These are phyloP conservation scores for Circinella minor DNA, from an alignment of 371 early-diverging fungal species.

Conservation along the genomic window DNA sequence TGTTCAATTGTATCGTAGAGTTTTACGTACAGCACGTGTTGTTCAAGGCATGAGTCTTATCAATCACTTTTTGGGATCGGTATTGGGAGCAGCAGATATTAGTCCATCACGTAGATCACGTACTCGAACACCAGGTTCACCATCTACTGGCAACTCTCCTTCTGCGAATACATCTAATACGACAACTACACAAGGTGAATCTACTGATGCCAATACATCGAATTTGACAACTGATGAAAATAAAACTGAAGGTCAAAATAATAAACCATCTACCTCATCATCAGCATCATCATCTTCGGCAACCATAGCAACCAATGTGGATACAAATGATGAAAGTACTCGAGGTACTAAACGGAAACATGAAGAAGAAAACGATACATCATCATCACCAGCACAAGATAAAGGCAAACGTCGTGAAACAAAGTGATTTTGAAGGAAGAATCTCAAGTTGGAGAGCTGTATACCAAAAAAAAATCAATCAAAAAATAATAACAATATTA, in stretches of 20 bases:
- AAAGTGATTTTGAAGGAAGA: background rate
- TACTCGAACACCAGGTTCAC: slow-evolving; percentile 12
- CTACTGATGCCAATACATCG: background rate
- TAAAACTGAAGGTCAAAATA: background rate
- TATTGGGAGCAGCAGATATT: slow-evolving; percentile 48
- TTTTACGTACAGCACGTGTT: slow-evolving; percentile 44
- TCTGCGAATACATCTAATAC: background rate
- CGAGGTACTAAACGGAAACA: slow-evolving; percentile 5
- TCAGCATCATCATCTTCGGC: background rate
- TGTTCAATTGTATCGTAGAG: slow-evolving; percentile 26
- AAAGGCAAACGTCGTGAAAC: slow-evolving; percentile 6
- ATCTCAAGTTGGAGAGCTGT: background rate
- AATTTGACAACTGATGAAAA: background rate
- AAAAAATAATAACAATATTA: background rate
- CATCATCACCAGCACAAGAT: background rate
- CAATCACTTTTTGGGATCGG: slow-evolving; percentile 50
- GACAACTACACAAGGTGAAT: background rate
- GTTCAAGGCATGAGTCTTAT: slow-evolving; percentile 56
- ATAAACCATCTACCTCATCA: background rate
- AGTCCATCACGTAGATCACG: slow-evolving; percentile 22
- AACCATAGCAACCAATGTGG: background rate
- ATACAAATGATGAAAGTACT: background rate
- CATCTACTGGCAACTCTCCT: slow-evolving; percentile 7
- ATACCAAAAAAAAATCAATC: background rate
- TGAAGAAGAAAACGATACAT: background rate